Percentiles rank a stretch among this genome's conserved stretches.
These are phyloP conservation scores for Bruguiera parviflora DNA, from an alignment of 345 rosid genomes.

Conservation along the genomic window DNA sequence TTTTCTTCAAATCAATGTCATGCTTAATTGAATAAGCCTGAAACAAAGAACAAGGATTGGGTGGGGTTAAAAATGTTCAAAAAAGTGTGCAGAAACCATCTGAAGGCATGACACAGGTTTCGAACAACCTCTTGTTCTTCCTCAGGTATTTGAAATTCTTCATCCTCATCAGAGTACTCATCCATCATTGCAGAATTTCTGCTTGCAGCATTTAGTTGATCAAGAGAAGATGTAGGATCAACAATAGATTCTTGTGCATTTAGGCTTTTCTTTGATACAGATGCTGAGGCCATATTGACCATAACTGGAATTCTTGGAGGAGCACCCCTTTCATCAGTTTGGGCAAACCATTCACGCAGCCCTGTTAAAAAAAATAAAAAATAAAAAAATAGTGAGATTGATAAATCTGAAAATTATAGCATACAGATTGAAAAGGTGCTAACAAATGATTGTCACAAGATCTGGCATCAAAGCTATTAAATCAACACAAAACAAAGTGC, in stretches of 20 bases:
- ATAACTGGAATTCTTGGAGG: constrained; percentile 93
- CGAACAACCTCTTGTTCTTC: constrained; percentile 77
- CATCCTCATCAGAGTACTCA: constrained; percentile 93
- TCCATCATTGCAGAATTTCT: constrained; percentile 76
- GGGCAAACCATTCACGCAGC: constrained; percentile 94
- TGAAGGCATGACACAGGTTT: constrained; percentile 6
- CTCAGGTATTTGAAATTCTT: constrained; percentile 83
- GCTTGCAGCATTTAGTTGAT: constrained; percentile 58
- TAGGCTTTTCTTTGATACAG: constrained; percentile 45
- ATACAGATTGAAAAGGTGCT: background rate
- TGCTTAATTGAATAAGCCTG: constrained; percentile 51
- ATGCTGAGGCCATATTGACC: constrained; percentile 91
- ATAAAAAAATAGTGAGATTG: constrained; percentile 12
- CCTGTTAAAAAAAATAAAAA: too few relatives aligned
- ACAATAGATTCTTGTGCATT: constrained; percentile 46
- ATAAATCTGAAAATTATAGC: constrained; percentile 5
- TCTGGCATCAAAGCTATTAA: background rate
- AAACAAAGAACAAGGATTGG: constrained; percentile 1
- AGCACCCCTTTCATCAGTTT: constrained; percentile 90
- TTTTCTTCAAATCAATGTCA: constrained; percentile 55
- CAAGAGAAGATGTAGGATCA: constrained; percentile 52
- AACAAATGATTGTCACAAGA: background rate
- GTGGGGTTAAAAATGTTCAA: background rate
- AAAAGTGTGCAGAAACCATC: background rate
- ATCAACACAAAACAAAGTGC: constrained; percentile 1